Evolutionary conservation across 2,329 filamentous ascomycete genomes (phyloP), one percentile per base, ranked within the genome.

Genomic region (Cucurbitaria berberidis): DNA sequence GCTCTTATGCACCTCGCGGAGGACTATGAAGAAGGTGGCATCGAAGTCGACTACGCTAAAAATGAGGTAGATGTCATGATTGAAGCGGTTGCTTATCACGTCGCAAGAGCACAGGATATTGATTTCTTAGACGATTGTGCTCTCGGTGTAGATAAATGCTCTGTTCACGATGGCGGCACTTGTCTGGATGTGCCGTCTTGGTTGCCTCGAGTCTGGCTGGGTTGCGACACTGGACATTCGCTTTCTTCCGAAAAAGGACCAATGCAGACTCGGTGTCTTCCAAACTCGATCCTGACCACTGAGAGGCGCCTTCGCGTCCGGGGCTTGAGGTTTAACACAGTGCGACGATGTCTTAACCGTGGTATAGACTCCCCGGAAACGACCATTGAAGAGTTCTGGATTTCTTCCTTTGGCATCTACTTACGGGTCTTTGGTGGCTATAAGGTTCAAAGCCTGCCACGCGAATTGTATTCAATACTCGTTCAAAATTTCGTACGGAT

Each of bases 1-100:
- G 49, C 49, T 2, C 10, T 47, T 5, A 52, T 52, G 49, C 44
- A 52, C 29, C 22, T 52, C 9, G 49, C 48, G 1, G 9, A 2
- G 2, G 48, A 51, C 21, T 52, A 52, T 13, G 18, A 47, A 24
- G 36, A 52, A 4, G 49, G 30, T 16, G 38, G 30, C 9, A 47
- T 47, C 8, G 18, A 22, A 9, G 49, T 47, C 10, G 44, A 52
- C 24, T 52, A 52, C 11, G 19, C 21, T 5, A 52, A 43, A 22
- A 18, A 29, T 3, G 21, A 29, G 15, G n/a, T 35, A 3, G 29
- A 43, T 3, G 38, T 47, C 4, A 15, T 26, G 6, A 22, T 47
- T 21, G 43, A 38, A 13, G 49, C 44, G 7, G 21, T 34, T 18
- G 13, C n/a, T 5, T 47, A 42, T 26, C 38, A 47, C 16, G 22